Base-by-base conservation (phyloP, 495 filamentous ascomycete species). In the Pyrenula aspistea region DNA sequence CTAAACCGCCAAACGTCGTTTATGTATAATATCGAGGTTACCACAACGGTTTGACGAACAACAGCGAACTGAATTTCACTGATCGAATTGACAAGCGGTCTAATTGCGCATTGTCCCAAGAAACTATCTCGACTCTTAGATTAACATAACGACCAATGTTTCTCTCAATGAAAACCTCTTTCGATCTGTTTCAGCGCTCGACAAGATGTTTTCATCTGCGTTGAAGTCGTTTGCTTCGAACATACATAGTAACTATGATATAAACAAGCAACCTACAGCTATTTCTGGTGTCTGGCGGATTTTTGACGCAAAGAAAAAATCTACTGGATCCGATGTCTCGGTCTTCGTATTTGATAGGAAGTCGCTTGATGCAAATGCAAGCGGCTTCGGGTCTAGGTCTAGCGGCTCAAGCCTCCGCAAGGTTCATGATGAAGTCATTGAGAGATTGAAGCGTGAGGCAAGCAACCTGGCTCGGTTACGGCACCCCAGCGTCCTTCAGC, bases 281-380 rank as follows among this genome's bases (percentile, higher is more conserved):
- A 80, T 80, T 25, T 87, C 91, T 22, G 93, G 93, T 21, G 88
- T 91, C 22, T 98, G 93, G 93, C 95, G 90, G 73, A 91, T 98
- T 68, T 90, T 89, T 74, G 88, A 94, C 73, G 94, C 88, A 50
- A 96, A 94, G 77, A 95, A 95, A 70, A 96, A 96, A 68, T 86
- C 86, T 12, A 93, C 90, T 0, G 85, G 83, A 31, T 95, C 92
- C 60, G 69, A 85, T 12, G 91, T 85, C 21, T 97, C 93, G 10
- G 83, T 97, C 58, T 98, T 97, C 64, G 84, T 96, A 59, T 96
- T 98, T 67, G 94, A 97, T 54, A 83, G 80, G 62, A 95, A 95
- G 67, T 77, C 79, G 0, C 74, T 98, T 55, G 91, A 96, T 50
- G 70, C 83, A 1, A 77, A 85, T 54, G 79, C 79, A 12, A 75